These are phyloP conservation scores for Trichoderma endophyticum DNA, from an alignment of 2,329 filamentous ascomycete genomes.

Conservation along the genomic window DNA sequence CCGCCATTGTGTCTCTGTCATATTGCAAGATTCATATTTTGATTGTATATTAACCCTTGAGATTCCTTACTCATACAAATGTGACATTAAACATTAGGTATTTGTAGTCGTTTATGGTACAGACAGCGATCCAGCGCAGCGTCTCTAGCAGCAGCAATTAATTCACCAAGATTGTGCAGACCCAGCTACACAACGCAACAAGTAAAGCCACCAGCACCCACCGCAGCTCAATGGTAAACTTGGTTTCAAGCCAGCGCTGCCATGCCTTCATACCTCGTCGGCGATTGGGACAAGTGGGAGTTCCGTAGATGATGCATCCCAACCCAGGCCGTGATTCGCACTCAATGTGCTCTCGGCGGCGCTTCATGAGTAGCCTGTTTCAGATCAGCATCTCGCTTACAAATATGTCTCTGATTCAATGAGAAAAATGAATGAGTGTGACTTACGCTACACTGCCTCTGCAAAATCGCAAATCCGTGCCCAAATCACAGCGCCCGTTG, in stretches of 20 bases:
- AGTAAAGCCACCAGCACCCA: conserved; percentile 46
- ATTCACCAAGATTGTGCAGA: background rate
- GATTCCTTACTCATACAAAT: background rate
- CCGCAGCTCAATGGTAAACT: conserved; percentile 47
- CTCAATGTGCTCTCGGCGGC: conserved; percentile 57
- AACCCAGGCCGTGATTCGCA: conserved; percentile 57
- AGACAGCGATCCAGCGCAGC: background rate
- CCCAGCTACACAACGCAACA: conserved; percentile 31
- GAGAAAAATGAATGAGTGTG: background rate
- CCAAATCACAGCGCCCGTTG: conserved; percentile 53
- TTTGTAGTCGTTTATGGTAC: background rate
- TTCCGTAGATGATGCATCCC: conserved; percentile 55
- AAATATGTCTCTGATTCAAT: background rate
- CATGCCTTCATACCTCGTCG: conserved; percentile 44
- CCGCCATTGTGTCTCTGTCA: background rate
- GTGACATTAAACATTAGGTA: conserved; percentile 3
- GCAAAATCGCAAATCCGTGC: conserved; percentile 59
- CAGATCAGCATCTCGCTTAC: background rate
- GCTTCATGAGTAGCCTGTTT: conserved; percentile 54
- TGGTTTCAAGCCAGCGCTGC: conserved; percentile 44
- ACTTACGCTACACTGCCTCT: conserved; percentile 56
- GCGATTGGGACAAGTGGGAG: conserved; percentile 45
- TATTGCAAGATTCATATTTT: background rate
- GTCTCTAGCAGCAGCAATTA: background rate
- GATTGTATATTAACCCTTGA: background rate